These are phyloP conservation scores for Cyclotella atomus DNA, from an alignment of 108 stramenopile genomes.

Conservation along the genomic window DNA sequence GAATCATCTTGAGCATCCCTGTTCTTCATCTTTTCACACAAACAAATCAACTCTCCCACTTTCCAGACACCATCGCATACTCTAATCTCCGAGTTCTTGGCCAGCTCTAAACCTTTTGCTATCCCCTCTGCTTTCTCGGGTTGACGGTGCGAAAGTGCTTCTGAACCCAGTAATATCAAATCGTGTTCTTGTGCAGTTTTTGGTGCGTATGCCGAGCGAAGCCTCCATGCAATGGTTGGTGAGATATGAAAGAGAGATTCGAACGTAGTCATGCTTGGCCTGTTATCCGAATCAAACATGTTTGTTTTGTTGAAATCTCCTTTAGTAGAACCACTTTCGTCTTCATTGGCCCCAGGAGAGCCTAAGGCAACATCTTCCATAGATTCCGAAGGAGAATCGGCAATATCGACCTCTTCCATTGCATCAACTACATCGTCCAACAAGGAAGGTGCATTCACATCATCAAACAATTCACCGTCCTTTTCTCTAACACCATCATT, in stretches of 20 bases:
- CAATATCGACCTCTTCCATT: conserved; percentile 23
- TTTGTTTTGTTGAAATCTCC: not conserved
- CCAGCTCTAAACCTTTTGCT: conserved; percentile 25
- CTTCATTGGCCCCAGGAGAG: not conserved
- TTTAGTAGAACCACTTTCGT: not conserved
- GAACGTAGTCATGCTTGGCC: conserved; percentile 33
- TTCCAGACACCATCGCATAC: conserved; percentile 37
- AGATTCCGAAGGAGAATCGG: conserved; percentile 1
- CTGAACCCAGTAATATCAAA: conserved; percentile 22
- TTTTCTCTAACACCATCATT: not conserved
- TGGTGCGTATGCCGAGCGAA: conserved; percentile 47
- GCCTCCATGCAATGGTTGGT: conserved; percentile 33
- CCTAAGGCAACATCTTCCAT: conserved; percentile 11
- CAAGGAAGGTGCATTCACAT: not conserved
- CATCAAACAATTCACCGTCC: not conserved
- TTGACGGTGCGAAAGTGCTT: conserved; percentile 33
- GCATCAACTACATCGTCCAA: not conserved
- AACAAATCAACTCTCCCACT: conserved; percentile 30
- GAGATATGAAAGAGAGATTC: conserved; percentile 50
- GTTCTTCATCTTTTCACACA: conserved; percentile 38
- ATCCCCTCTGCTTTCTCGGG: conserved; percentile 39
- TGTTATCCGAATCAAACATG: not conserved
- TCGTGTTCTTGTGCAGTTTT: conserved; percentile 36
- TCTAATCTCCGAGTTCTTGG: conserved; percentile 23
- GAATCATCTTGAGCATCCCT: not conserved